Evolutionary conservation across 1,284 basidiomycete genomes (phyloP), one percentile per base, ranked within the genome.

Genomic region (Trichosporon sp.): DNA sequence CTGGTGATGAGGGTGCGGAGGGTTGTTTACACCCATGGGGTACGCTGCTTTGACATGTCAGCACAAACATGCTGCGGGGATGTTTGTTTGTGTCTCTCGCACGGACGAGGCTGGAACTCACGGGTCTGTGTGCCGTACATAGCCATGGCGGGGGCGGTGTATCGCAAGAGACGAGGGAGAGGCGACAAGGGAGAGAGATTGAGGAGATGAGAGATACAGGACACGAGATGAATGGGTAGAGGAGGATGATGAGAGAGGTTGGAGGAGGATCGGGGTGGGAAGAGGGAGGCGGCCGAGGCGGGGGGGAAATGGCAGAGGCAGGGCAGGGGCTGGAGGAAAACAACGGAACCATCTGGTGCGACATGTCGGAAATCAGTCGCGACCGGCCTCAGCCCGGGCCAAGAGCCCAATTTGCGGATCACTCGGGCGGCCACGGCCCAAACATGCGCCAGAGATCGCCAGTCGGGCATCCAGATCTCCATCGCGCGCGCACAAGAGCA

Each of bases 321-420:
- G 56, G 56, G 56, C 29, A 29, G 31, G 56, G 56, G 56, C 29
- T 60, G 27, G 56, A 60, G 13, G 56, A 32, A 60, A 60, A 60
- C 56, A 60, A 60, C 56, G 56, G 56, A 31, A 31, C 56, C 56
- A n/a, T 60, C 27, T 31, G 9, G 56, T 32, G 53, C 18, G 53
- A 18, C 53, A 56, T 58, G 53, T 29, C 56, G 29, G 56, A 60
- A 60, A 60, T 60, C 56, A 60, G 56, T 60, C 56, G 56, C 56
- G 56, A 11, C 15, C 56, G 15, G 15, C 56, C 27, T n/a, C 27
- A 7, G 15, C 62, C 34, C 58, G 18, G 27, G 29, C 27, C 47
- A 9, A 25, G 47, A 51, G 11, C 47, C 47, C 47, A 51, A 23
- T 51, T 51, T 51, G 47, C 23, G 47, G 47, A 51, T 51, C 47